A percentile compares a stretch with the other conserved stretches of the same genome.
Conservation (phyloP, 2,329 filamentous ascomycete species). For the Penicillium sp. region DNA sequence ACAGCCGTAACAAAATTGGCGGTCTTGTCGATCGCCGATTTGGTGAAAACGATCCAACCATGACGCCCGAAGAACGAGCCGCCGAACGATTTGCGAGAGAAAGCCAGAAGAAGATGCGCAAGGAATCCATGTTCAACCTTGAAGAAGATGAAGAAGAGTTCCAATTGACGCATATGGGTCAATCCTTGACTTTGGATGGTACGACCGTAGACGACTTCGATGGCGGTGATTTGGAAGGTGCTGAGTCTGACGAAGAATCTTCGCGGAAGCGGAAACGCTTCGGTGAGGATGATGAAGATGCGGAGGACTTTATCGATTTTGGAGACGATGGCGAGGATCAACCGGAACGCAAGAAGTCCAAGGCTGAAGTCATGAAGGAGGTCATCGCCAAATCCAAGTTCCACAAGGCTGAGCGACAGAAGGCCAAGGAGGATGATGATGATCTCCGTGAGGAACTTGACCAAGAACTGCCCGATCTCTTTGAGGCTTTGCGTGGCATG, state of each 20-base stretch:
- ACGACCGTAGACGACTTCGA: constrained; percentile 73
- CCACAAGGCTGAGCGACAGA: constrained; percentile 92
- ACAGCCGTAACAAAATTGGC: constrained; percentile 85
- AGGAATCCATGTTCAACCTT: constrained; percentile 81
- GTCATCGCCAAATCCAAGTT: constrained; percentile 96
- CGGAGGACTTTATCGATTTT: constrained; percentile 45
- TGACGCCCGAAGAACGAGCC: constrained; percentile 92
- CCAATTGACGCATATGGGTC: constrained; percentile 80
- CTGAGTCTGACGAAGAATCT: constrained; percentile 58
- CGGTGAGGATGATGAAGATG: constrained; percentile 49
- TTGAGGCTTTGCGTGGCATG: constrained; percentile 68
- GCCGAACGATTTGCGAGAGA: constrained; percentile 88
- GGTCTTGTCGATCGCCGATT: constrained; percentile 92
- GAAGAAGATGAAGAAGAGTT: constrained; percentile 77
- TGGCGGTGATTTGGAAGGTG: constrained; percentile 68
- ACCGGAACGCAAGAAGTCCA: constrained; percentile 87
- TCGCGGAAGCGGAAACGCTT: constrained; percentile 58
- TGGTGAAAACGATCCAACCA: constrained; percentile 90
- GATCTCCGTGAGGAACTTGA: constrained; percentile 83
- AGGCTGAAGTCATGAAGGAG: constrained; percentile 97
- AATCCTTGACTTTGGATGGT: constrained; percentile 68
- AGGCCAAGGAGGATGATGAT: constrained; percentile 89
- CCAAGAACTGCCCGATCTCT: constrained; percentile 76
- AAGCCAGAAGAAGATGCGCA: constrained; percentile 77
- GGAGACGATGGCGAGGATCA: constrained; percentile 56